Conservation (phyloP, 495 filamentous ascomycete species). For the Astrothelium macrocarpum region DNA sequence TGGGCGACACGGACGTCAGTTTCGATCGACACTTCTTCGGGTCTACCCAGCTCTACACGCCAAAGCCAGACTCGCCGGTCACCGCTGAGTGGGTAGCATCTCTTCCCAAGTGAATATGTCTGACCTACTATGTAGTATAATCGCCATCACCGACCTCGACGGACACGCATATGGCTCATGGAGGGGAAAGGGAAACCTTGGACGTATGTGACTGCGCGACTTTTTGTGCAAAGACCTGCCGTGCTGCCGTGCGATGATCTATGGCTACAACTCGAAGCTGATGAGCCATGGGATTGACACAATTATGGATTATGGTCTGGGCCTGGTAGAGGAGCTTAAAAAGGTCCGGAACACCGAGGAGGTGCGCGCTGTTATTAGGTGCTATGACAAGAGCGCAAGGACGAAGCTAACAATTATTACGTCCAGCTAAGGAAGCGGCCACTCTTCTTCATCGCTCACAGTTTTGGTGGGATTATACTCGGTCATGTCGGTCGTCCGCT, state of each 20-base stretch:
- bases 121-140: not conserved
- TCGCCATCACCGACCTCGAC: not conserved
- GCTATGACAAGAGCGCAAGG: not conserved
- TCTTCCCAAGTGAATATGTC: not conserved
- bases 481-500: not conserved
- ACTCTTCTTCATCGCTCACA: slow-evolving; percentile 10
- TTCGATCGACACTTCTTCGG: not conserved
- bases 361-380: not conserved
- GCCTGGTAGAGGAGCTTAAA: slow-evolving; percentile 8
- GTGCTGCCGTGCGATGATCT: slow-evolving; percentile 7
- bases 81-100: not conserved
- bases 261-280: slow-evolving; percentile 9
- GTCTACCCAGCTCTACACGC: not conserved
- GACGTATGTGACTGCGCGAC: not conserved
- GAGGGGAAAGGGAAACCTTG: not conserved
- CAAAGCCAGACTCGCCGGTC: not conserved
- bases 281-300: slow-evolving; percentile 11
- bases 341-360: slow-evolving; percentile 2
- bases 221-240: not conserved
- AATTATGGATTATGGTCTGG: slow-evolving; percentile 14
- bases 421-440: slow-evolving; percentile 7
- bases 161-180: not conserved
- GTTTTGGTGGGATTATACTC: slow-evolving; percentile 5
- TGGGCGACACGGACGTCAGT: not conserved
- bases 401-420: not conserved